phyloP scores from a whole-genome alignment of 108 stramenopile species.

The Nannochloropsis granulata region DNA sequence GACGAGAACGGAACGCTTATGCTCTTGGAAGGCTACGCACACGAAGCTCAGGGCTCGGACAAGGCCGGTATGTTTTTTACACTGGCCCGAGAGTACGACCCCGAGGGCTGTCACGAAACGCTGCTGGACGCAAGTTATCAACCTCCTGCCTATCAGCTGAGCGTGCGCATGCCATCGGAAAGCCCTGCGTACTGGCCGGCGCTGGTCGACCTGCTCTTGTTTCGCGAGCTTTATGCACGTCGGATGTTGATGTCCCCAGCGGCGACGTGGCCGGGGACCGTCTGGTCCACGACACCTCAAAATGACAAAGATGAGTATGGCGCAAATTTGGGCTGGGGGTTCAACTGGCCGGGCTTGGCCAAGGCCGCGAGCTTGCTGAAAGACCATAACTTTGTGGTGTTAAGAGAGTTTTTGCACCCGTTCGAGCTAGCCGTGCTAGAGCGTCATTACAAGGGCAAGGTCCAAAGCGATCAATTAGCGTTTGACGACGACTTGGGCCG shows the following conservation, averaged over 20 bases:
- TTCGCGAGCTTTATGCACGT: not conserved
- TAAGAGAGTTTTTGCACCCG: not conserved
- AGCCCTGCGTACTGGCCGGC: not conserved
- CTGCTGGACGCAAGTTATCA: not conserved
- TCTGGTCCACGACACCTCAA: not conserved
- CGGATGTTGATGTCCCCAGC: not conserved
- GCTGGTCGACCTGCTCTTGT: not conserved
- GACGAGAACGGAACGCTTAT: not conserved
- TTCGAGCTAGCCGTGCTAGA: not conserved
- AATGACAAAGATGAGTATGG: not conserved
- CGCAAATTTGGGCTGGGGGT: not conserved
- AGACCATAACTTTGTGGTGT: not conserved
- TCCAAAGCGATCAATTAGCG: not conserved
- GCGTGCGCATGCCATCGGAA: not conserved
- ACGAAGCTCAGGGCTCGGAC: not conserved
- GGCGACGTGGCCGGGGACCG: not conserved
- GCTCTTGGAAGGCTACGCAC: not conserved
- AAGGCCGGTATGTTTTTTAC: not conserved
- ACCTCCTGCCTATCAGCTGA: not conserved
- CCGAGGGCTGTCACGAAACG: not conserved
- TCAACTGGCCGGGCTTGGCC: not conserved
- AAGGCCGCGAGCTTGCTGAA: not conserved
- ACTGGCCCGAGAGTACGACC: not conserved
- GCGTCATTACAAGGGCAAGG: not conserved
- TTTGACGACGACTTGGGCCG: not conserved